These are phyloP conservation scores for Pythium dissimile DNA, from an alignment of 352 stramenopile species.

Conservation along the genomic window DNA sequence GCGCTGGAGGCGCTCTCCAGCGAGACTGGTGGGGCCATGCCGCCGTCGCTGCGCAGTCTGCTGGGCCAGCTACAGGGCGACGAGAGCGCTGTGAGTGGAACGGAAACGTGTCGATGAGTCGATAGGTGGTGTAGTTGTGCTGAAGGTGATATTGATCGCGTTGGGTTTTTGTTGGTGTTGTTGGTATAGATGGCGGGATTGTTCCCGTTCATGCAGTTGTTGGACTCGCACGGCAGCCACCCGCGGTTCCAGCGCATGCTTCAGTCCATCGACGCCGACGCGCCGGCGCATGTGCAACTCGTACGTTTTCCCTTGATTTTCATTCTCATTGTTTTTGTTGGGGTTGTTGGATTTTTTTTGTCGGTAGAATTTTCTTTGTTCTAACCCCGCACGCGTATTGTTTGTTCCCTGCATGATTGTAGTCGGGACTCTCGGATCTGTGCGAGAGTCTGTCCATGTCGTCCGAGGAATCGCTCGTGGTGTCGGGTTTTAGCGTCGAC, in stretches of 20 bases:
- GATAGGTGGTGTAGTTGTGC: no score
- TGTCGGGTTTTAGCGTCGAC: slow-evolving; percentile 66
- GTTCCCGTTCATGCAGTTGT: slow-evolving; percentile 54
- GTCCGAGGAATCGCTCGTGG: slow-evolving; percentile 54
- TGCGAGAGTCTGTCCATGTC: slow-evolving; percentile 71
- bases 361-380: no score
- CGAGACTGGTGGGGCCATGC: slow-evolving; percentile 29
- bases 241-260: slow-evolving; percentile 45
- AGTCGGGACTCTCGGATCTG: slow-evolving; percentile 51
- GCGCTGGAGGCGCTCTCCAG: slow-evolving; percentile 49
- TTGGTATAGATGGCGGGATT: slow-evolving; percentile 33
- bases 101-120: background rate
- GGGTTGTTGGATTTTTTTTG: background rate
- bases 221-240: slow-evolving; percentile 25
- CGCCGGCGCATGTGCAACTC: slow-evolving; percentile 38
- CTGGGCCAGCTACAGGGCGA: slow-evolving; percentile 23
- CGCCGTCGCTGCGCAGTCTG: slow-evolving; percentile 39
- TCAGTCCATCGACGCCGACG: slow-evolving; percentile 30
- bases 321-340: no score
- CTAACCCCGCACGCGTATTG: background rate
- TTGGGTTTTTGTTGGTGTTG: background rate
- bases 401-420: background rate
- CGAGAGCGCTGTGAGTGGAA: slow-evolving; percentile 7
- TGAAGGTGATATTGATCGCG: background rate
- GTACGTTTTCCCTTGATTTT: slow-evolving; percentile 17